These are phyloP conservation scores for Lithohypha guttulata DNA, from an alignment of 2,329 filamentous ascomycete genomes.

Conservation along the genomic window DNA sequence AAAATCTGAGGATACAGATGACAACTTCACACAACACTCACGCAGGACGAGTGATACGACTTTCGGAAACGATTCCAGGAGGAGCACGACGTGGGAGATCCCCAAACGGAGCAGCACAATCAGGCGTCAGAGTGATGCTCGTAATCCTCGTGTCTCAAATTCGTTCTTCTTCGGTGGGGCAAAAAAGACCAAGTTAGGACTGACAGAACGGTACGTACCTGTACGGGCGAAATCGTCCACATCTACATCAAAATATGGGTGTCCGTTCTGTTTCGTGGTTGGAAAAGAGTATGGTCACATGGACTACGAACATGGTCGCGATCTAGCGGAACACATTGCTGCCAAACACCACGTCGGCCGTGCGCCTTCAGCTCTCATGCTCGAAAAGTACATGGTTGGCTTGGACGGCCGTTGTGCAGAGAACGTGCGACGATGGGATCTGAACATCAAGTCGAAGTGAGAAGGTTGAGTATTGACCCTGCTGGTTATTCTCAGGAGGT, in stretches of 20 bases:
- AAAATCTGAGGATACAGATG: slow-evolving; percentile 7
- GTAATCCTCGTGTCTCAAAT: slow-evolving; percentile 3
- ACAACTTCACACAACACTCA: not conserved
- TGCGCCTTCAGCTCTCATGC: slow-evolving; percentile 13
- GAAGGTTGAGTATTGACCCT: not conserved
- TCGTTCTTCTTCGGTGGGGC: slow-evolving; percentile 1
- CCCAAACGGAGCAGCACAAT: not conserved
- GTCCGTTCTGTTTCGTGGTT: slow-evolving; percentile 19
- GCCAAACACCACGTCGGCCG: slow-evolving; percentile 11
- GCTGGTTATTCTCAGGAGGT: not conserved
- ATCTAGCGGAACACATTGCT: slow-evolving; percentile 18
- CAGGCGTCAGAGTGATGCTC: slow-evolving; percentile 1
- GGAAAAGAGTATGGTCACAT: slow-evolving; percentile 12
- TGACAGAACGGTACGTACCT: not conserved
- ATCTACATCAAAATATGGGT: slow-evolving; percentile 16
- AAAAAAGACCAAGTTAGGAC: not conserved
- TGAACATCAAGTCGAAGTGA: slow-evolving; percentile 17
- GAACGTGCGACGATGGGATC: slow-evolving; percentile 16
- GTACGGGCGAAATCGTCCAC: not conserved
- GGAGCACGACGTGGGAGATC: not conserved
- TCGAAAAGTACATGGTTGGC: slow-evolving; percentile 18
- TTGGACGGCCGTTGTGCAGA: slow-evolving; percentile 15
- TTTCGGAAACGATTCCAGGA: not conserved
- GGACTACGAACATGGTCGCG: slow-evolving; percentile 13
- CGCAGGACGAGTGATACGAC: not conserved